These are phyloP conservation scores for Colletotrichum sojae DNA, from an alignment of 2,329 filamentous ascomycete species.

Conservation along the genomic window DNA sequence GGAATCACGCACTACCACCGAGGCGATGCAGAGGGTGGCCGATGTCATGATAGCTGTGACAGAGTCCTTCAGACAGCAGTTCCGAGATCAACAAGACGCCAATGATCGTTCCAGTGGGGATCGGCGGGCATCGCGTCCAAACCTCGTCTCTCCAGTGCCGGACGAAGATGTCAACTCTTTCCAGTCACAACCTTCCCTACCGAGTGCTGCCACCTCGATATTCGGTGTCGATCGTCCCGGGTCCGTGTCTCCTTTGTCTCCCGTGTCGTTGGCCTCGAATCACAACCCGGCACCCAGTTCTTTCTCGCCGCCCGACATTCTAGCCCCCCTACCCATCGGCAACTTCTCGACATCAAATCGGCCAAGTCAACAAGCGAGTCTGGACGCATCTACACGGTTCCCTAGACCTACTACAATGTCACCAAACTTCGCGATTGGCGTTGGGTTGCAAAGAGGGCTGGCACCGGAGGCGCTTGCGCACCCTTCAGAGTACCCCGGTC, in stretches of 20 bases:
- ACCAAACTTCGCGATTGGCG: not conserved
- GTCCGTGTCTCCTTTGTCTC: not conserved
- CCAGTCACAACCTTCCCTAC: not conserved
- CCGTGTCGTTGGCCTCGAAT: not conserved
- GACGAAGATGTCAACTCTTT: not conserved
- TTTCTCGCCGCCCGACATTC: not conserved
- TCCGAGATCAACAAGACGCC: conserved; percentile 7
- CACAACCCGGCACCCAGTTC: not conserved
- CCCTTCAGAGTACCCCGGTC: conserved; percentile 5
- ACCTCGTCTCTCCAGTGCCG: not conserved
- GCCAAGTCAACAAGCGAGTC: too few relatives aligned
- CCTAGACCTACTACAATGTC: not conserved
- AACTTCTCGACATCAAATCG: not conserved
- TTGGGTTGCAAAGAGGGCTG: not conserved
- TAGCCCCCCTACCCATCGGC: not conserved
- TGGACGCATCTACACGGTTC: not conserved
- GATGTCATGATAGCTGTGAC: conserved; percentile 33
- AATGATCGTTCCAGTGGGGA: not conserved
- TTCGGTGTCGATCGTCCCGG: not conserved
- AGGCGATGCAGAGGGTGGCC: conserved; percentile 24
- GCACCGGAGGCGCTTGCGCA: conserved; percentile 1
- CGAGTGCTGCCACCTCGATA: not conserved
- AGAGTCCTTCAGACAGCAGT: conserved; percentile 30
- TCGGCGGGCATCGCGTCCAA: conserved; percentile 7
- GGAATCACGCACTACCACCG: conserved; percentile 23